Conservation (phyloP, 1,284 basidiomycete genomes). For the Ustilago esculenta region DNA sequence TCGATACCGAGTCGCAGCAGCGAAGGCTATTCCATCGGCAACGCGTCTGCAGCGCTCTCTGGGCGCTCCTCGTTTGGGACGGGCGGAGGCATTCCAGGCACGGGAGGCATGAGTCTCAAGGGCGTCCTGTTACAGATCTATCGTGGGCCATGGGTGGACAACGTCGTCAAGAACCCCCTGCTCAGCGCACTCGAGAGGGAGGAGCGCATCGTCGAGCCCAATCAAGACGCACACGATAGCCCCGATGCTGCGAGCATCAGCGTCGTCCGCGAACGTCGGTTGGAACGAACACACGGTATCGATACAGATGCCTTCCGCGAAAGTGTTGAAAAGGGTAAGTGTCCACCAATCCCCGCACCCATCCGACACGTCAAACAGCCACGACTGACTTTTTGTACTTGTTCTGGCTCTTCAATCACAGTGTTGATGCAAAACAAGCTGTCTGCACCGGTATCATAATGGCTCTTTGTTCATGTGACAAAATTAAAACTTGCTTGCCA, state of each 20-base stretch:
- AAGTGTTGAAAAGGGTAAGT: constrained; percentile 50
- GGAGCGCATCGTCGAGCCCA: constrained; percentile 27
- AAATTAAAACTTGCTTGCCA: too few species aligned
- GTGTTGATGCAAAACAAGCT: constrained; percentile 47
- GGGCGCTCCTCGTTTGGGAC: constrained; percentile 41
- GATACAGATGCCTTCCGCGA: constrained; percentile 56
- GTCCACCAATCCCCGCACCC: too few species aligned
- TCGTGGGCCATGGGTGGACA: constrained; percentile 89
- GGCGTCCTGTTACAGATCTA: constrained; percentile 88
- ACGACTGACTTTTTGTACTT: not conserved
- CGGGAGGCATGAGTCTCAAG: constrained; percentile 71
- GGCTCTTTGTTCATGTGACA: too few species aligned
- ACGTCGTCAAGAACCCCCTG: constrained; percentile 90
- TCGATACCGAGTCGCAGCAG: constrained; percentile 38
- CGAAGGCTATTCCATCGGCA: constrained; percentile 43
- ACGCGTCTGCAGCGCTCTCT: constrained; percentile 19
- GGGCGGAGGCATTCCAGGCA: constrained; percentile 60
- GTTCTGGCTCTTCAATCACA: not conserved
- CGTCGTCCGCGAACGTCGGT: constrained; percentile 11
- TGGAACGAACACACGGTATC: constrained; percentile 43
- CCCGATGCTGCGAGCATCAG: constrained; percentile 3
- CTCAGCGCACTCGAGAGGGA: constrained; percentile 69
- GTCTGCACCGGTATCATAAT: constrained; percentile 27
- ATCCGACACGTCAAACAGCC: not conserved
- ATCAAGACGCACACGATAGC: constrained; percentile 11